A percentile compares a stretch with the other conserved stretches of the same genome.
These are phyloP conservation scores for Brettanomyces nanus DNA, from an alignment of 805 yeast species.

Conservation along the genomic window DNA sequence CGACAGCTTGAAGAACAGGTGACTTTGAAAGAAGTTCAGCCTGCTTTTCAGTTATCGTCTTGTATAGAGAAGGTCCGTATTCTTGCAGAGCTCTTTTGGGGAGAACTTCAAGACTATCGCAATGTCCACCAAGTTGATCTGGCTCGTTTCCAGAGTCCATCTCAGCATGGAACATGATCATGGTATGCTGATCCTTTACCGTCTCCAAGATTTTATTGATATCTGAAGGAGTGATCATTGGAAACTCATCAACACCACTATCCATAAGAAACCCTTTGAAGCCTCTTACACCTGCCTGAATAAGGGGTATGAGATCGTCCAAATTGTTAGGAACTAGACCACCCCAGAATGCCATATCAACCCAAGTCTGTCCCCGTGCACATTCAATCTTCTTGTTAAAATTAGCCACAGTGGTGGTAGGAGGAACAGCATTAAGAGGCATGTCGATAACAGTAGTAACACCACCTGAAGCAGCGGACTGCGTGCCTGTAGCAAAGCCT, in stretches of 20 bases:
- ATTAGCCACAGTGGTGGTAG: conserved; percentile 79
- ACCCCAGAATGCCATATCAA: conserved; percentile 95
- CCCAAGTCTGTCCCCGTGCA: conserved; percentile 79
- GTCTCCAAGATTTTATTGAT: conserved; percentile 57
- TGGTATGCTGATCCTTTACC: conserved; percentile 56
- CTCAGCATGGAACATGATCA: conserved; percentile 92
- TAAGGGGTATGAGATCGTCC: conserved; percentile 61
- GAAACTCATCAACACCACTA: conserved; percentile 95
- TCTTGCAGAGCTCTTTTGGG: background rate
- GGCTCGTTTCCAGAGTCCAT: conserved; percentile 38
- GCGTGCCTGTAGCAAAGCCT: conserved; percentile 94
- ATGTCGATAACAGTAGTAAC: conserved; percentile 93
- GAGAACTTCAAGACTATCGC: background rate
- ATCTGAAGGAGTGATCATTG: conserved; percentile 61
- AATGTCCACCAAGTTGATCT: conserved; percentile 19
- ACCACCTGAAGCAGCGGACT: conserved; percentile 92
- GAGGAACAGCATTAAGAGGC: conserved; percentile 96
- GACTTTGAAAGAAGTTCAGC: conserved; percentile 46
- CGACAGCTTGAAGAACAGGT: conserved; percentile 49
- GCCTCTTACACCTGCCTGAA: conserved; percentile 84
- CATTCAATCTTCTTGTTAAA: conserved; percentile 69
- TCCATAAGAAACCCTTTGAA: conserved; percentile 90
- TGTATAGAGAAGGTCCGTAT: background rate
- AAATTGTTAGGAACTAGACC: conserved; percentile 81
- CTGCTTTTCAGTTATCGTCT: conserved; percentile 37